Conservation (phyloP, 192 early-diverging fungal genomes). For the Gamsiella multidivaricata region DNA sequence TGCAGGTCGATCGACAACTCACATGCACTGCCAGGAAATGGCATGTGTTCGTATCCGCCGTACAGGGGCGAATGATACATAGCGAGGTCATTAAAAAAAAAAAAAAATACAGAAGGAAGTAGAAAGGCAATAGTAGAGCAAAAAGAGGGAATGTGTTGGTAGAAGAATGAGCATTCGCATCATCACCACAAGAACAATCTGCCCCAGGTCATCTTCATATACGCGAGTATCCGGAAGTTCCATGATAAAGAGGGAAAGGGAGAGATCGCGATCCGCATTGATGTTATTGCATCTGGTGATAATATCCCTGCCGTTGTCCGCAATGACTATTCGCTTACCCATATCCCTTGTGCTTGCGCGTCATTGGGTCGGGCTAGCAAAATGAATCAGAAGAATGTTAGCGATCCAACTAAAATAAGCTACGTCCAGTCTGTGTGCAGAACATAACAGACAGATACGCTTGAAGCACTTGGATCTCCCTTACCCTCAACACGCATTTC, state of each 20-base stretch:
- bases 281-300: background rate
- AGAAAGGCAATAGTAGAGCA: constrained; percentile 6
- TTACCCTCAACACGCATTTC: constrained; percentile 75
- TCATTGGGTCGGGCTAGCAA: constrained; percentile 69
- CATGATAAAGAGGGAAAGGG: too few species aligned
- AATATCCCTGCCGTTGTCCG: background rate
- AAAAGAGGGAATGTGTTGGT: constrained; percentile 15
- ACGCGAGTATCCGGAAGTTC: too few species aligned
- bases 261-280: too few species aligned
- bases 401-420: too few species aligned
- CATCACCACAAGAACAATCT: background rate
- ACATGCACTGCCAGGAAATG: too few species aligned
- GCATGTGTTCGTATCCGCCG: too few species aligned
- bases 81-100: constrained; percentile 17
- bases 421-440: too few species aligned
- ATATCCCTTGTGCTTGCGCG: constrained; percentile 82
- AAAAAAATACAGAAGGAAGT: constrained; percentile 1
- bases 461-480: background rate
- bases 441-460: too few species aligned
- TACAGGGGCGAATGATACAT: constrained; percentile 28
- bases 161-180: constrained; percentile 32
- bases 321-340: constrained; percentile 65
- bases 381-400: background rate
- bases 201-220: too few species aligned
- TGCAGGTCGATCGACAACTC: too few species aligned